phyloP scores from a whole-genome alignment of 2,329 filamentous ascomycete genomes.

The Fusarium annulatum region DNA sequence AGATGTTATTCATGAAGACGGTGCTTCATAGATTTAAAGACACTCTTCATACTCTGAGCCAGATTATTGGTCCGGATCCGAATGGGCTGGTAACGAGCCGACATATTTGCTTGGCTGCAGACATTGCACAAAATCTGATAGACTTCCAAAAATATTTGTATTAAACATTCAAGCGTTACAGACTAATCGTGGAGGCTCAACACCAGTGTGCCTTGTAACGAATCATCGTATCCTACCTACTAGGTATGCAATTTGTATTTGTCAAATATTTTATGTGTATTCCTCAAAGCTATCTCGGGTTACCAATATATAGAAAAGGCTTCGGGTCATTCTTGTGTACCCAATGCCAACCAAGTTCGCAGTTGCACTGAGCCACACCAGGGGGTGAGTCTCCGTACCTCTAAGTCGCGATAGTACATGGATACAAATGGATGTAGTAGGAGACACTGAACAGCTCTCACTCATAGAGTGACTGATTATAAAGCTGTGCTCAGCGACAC shows the following conservation, averaged over 20 bases:
- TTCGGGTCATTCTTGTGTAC: neutral
- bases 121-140: neutral
- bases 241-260: neutral
- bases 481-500: neutral
- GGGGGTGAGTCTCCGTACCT: neutral
- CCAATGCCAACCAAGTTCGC: neutral
- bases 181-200: neutral
- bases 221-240: neutral
- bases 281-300: neutral
- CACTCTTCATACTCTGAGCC: neutral
- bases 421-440: neutral
- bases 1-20: neutral
- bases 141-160: neutral
- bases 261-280: too few relatives aligned
- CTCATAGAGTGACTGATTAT: neutral
- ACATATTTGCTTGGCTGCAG: neutral
- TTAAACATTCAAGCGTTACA: neutral
- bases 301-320: neutral
- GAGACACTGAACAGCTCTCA: neutral
- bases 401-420: neutral
- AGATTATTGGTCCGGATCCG: neutral
- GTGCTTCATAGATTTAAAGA: neutral
- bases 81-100: neutral
- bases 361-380: neutral
- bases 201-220: too few relatives aligned